phyloP scores from a whole-genome alignment of 768 basidiomycete genomes.

The Psilocybe cubensis region DNA sequence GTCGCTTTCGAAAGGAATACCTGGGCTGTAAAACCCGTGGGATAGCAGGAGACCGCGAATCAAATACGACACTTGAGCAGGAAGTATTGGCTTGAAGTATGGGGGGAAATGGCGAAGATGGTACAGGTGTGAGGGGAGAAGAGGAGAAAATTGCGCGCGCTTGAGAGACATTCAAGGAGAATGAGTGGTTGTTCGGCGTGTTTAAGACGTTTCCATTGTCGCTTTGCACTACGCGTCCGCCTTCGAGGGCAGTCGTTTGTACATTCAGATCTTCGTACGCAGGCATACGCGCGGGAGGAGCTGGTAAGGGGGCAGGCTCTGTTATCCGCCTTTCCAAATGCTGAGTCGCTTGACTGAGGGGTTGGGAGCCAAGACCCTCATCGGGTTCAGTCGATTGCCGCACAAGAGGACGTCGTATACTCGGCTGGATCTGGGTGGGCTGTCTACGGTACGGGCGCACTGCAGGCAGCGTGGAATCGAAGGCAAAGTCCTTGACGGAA shows the following conservation, averaged over 20 bases:
- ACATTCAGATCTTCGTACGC: constrained; percentile 23
- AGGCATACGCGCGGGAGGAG: constrained; percentile 21
- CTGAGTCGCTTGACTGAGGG: constrained; percentile 18
- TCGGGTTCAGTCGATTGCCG: constrained; percentile 33
- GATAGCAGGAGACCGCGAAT: not conserved
- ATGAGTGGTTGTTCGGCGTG: too few species aligned
- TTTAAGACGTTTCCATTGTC: too few species aligned
- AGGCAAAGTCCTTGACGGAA: constrained; percentile 67
- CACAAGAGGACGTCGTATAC: constrained; percentile 35
- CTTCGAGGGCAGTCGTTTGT: too few species aligned
- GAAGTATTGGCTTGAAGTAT: not conserved
- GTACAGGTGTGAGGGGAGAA: not conserved
- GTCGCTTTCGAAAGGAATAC: constrained; percentile 11
- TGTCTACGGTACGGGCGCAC: constrained; percentile 53
- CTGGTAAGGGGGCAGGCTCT: constrained; percentile 30
- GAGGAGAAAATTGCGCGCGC: not conserved
- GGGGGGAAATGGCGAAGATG: not conserved
- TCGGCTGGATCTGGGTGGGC: constrained; percentile 53
- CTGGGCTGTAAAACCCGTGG: constrained; percentile 3
- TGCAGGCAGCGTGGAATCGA: constrained; percentile 67
- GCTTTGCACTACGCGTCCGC: too few species aligned
- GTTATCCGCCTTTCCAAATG: constrained; percentile 34
- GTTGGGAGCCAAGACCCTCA: constrained; percentile 21
- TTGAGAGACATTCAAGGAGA: not conserved
- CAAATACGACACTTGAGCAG: constrained; percentile 1